Conservation (phyloP, 2,329 filamentous ascomycete genomes). For the Gyromitra esculenta region DNA sequence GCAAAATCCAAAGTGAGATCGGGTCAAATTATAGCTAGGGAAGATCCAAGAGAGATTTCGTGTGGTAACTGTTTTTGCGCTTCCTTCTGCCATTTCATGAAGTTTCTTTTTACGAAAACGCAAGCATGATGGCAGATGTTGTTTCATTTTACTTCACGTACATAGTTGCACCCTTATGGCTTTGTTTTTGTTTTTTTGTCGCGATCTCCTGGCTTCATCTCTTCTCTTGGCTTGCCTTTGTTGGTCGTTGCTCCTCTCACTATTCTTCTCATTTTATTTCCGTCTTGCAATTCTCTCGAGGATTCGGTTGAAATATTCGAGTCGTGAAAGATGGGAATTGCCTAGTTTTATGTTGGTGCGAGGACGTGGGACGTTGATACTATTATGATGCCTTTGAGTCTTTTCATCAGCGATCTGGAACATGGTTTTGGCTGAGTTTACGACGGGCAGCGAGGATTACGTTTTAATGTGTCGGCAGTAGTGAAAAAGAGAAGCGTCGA, state of each 20-base stretch:
- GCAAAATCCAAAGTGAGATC: not conserved
- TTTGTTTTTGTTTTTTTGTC: slow-evolving; percentile 25
- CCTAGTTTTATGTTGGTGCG: slow-evolving; percentile 5
- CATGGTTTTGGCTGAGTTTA: not conserved
- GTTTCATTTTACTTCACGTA: slow-evolving; percentile 43
- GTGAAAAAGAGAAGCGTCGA: not conserved
- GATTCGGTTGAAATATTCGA: not conserved
- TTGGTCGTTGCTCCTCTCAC: not conserved
- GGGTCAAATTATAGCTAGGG: slow-evolving; percentile 5
- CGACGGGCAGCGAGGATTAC: not conserved
- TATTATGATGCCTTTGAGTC: not conserved
- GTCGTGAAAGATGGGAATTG: not conserved
- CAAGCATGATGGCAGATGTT: slow-evolving; percentile 32
- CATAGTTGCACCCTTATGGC: slow-evolving; percentile 46
- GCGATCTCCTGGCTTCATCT: slow-evolving; percentile 19
- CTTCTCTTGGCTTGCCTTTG: slow-evolving; percentile 22
- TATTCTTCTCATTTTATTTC: slow-evolving; percentile 11
- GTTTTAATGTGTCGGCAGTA: slow-evolving; percentile 12
- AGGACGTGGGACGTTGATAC: slow-evolving; percentile 6
- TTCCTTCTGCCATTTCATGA: slow-evolving; percentile 3
- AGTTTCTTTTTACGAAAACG: slow-evolving; percentile 18
- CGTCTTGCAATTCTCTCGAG: not conserved
- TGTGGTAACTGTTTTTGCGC: slow-evolving; percentile 15
- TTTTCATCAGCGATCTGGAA: not conserved
- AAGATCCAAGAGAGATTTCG: slow-evolving; percentile 5